Base-by-base conservation (phyloP, 495 filamentous ascomycete genomes). In the Penicillium waksmanii region DNA sequence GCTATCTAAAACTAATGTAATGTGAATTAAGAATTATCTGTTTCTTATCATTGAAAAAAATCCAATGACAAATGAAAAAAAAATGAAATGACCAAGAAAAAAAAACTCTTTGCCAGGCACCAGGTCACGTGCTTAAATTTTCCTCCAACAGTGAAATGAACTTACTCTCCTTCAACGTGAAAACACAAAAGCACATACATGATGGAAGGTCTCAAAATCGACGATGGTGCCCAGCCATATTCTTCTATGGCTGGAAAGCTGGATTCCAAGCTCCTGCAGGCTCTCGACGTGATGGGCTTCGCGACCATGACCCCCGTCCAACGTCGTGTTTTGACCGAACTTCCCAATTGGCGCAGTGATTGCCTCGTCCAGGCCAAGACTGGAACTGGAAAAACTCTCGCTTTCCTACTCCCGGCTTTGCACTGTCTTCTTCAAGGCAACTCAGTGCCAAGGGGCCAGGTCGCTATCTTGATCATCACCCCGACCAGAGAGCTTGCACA, bases 381-480 rank as follows among this genome's bases (percentile, higher is more conserved):
- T n/a, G 90, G 90, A 64, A 93, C 90, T 5, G 90, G 90, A 57
- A 94, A 94, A 69, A 94, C 90, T 1, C 78, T 92, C 38, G 90
- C 88, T 17, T 94, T 94, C 73, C 75, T 94, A 21, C 72, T 93
- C 0, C 90, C 90, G n/a, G 79, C 86, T 9, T 71, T 93, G 55
- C 88, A 94, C 67, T 84, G 83, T 49, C 77, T 91, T 17, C 68
- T 92, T 23, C 55, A 67, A 56, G 65, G 68, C 15, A 42, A 68
- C 7, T 35, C 53, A 11, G 50, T 65, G 0, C 63, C 71, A 5
- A 72, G 57, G 49, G 83, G 84, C 11, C 72, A 81, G 56, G 79
- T 89, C 46, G 84, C 83, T 35, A 80, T 88, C 53, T 73, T 90
- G 36, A 82, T 89, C 65, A 79, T 89, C 31, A 84, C 86, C 8